Conservation (phyloP, 148 eudicot genomes). For the Fallopia convolvulus region DNA sequence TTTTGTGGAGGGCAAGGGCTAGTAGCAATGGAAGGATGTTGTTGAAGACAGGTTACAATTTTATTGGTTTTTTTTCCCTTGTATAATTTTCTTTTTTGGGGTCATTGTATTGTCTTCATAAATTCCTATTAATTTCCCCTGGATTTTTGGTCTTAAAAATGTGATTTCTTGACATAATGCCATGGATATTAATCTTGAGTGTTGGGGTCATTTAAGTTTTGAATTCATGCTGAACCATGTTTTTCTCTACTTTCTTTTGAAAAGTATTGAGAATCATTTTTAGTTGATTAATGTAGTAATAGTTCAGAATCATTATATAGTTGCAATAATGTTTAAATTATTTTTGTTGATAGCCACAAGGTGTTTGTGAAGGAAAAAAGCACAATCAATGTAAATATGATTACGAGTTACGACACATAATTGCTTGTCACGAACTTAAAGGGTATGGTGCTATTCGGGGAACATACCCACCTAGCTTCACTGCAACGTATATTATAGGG, state of each 20-base stretch:
- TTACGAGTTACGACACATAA: background rate
- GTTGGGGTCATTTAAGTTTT: background rate
- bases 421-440: background rate
- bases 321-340: background rate
- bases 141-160: slow-evolving; percentile 2
- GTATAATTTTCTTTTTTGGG: slow-evolving; percentile 9
- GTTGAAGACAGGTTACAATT: background rate
- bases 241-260: no score
- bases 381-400: background rate
- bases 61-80: background rate
- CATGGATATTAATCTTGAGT: slow-evolving; percentile 7
- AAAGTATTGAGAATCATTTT: no score
- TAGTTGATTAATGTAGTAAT: no score
- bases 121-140: slow-evolving; percentile 3
- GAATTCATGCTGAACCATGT: background rate
- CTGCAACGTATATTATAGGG: background rate
- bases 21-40: background rate
- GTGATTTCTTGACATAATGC: slow-evolving; percentile 9
- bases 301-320: no score
- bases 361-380: background rate
- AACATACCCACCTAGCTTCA: background rate
- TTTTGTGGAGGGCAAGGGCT: background rate
- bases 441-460: background rate
- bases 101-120: slow-evolving; percentile 7
- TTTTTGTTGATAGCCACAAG: background rate